Percentiles rank a stretch among this genome's conserved stretches.
These are phyloP conservation scores for Calendula officinalis DNA, from an alignment of 129 eudicot species.

Conservation along the genomic window DNA sequence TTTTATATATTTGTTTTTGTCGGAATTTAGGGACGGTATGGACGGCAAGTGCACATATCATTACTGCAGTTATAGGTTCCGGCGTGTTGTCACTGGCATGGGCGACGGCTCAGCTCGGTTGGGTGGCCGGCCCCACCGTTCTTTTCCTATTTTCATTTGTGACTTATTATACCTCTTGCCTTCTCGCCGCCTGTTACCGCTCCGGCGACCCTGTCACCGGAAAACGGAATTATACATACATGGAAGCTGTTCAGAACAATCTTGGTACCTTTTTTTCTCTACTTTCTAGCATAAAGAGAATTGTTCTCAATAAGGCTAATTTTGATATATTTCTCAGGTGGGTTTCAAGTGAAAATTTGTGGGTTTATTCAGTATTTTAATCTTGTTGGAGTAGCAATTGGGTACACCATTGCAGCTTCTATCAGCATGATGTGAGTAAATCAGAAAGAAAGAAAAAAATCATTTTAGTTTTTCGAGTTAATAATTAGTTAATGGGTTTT, in stretches of 20 bases:
- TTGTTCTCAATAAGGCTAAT: not conserved
- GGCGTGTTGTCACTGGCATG: conserved; percentile 96
- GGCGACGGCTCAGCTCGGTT: conserved; percentile 95
- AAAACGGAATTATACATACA: conserved; percentile 83
- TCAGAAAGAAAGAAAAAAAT: not conserved
- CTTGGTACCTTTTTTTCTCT: conserved; percentile 45
- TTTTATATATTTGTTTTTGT: not conserved
- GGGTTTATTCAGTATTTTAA: conserved; percentile 86
- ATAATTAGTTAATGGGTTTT: not conserved
- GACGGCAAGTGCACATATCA: conserved; percentile 98
- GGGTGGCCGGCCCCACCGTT: conserved; percentile 95
- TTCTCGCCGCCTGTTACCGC: conserved; percentile 81
- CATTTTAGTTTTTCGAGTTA: too few species aligned
- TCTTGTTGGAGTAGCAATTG: conserved; percentile 91
- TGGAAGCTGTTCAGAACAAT: conserved; percentile 88
- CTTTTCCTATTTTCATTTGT: conserved; percentile 78
- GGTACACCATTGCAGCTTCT: conserved; percentile 95
- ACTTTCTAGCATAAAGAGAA: not conserved
- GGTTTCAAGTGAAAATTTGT: conserved; percentile 75
- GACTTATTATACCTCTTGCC: conserved; percentile 86
- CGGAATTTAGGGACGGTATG: conserved; percentile 66
- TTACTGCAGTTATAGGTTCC: conserved; percentile 96
- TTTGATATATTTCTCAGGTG: conserved; percentile 51
- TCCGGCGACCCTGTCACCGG: conserved; percentile 70
- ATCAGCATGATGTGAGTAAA: conserved; percentile 79